phyloP scores from a whole-genome alignment of 176 grass and related monocot species.

The Saccharum spontaneum region DNA sequence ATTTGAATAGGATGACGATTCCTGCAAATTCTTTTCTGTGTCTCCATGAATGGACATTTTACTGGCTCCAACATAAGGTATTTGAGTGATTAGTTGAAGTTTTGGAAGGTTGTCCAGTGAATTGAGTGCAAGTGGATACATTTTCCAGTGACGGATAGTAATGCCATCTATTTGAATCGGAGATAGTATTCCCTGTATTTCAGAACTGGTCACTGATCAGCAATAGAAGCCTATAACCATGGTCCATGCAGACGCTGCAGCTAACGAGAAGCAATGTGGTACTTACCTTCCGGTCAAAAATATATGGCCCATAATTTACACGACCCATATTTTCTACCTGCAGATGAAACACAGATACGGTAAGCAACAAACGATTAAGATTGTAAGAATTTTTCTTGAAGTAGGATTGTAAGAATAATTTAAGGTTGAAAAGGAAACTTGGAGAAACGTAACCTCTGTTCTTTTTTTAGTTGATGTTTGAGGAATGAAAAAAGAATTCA shows the following conservation, averaged over 20 bases:
- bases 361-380: constrained; percentile 1
- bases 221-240: constrained; percentile 7
- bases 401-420: not conserved
- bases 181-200: constrained; percentile 88
- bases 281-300: constrained; percentile 85
- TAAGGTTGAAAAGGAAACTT: not conserved
- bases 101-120: constrained; percentile 47
- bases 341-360: constrained; percentile 16
- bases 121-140: constrained; percentile 66
- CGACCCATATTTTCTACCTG: constrained; percentile 83
- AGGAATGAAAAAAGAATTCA: not conserved
- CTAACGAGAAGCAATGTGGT: not conserved
- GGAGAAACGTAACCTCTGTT: not conserved
- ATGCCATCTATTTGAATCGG: constrained; percentile 59
- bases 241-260: not conserved
- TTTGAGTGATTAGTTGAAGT: constrained; percentile 46
- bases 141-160: constrained; percentile 67
- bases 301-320: constrained; percentile 76
- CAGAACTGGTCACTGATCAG: constrained; percentile 3
- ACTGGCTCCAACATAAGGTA: constrained; percentile 38
- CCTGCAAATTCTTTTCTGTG: constrained; percentile 29
- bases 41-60: constrained; percentile 26
- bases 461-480: not conserved
- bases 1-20: constrained; percentile 29
- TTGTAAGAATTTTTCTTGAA: not conserved